Percentiles rank a stretch among this genome's conserved stretches.
Conservation (phyloP, 108 stramenopile species). For the Skeletonema potamos region DNA sequence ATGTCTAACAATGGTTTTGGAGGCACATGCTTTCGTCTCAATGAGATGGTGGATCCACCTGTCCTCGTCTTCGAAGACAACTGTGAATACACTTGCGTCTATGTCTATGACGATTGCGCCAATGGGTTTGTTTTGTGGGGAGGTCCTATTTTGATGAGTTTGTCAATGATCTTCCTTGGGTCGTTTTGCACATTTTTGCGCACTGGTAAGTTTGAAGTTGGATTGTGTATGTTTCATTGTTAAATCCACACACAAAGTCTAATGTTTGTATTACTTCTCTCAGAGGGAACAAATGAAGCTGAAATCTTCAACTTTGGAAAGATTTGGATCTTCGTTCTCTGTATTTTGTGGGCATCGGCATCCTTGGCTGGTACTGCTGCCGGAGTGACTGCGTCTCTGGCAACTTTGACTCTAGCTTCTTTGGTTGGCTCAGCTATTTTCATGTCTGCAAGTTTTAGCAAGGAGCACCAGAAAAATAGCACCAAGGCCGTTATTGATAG, state of each 20-base stretch:
- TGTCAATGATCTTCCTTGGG: constrained; percentile 45
- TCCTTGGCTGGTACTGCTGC: constrained; percentile 52
- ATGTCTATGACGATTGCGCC: constrained; percentile 46
- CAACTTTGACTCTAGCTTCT: constrained; percentile 48
- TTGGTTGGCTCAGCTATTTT: constrained; percentile 44
- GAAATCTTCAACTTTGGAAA: constrained; percentile 59
- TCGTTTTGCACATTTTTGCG: constrained; percentile 57
- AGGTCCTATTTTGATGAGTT: constrained; percentile 47
- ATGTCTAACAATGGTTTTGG: constrained; percentile 12
- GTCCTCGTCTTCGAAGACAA: constrained; percentile 24
- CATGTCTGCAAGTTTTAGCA: constrained; percentile 32
- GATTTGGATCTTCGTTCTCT: constrained; percentile 49
- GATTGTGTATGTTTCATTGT: background rate
- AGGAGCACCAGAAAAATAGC: constrained; percentile 23
- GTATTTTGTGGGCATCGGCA: constrained; percentile 52
- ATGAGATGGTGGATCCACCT: constrained; percentile 9
- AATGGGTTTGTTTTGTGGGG: constrained; percentile 58
- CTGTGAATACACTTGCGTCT: constrained; percentile 22
- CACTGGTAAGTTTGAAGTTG: constrained; percentile 26
- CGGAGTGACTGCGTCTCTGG: constrained; percentile 40
- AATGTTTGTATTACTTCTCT: background rate
- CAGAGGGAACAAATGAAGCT: constrained; percentile 32
- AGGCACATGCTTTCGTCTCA: constrained; percentile 27
- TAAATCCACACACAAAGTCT: background rate
- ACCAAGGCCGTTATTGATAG: constrained; percentile 20